Evolutionary conservation across 2,329 filamentous ascomycete genomes (phyloP).

Genomic region (Diaporthe sp.): DNA sequence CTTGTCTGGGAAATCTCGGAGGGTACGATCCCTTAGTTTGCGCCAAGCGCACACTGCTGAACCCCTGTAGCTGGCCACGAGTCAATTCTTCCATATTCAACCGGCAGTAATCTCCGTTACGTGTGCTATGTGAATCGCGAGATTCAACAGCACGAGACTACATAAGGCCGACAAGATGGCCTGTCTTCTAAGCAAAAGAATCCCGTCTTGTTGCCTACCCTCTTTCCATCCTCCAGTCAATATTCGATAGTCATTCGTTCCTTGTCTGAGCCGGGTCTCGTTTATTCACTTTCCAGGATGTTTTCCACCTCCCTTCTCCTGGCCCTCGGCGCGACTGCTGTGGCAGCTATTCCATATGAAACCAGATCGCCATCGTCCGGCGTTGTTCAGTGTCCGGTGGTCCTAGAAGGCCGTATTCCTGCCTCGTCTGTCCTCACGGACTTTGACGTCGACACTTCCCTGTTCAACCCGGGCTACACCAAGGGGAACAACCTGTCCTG

Average conservation of each 20-base stretch:
- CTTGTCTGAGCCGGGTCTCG: constrained; percentile 19
- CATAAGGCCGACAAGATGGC: constrained; percentile 4
- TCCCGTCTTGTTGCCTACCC: background rate
- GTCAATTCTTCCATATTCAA: constrained; percentile 40
- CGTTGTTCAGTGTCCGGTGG: constrained; percentile 50
- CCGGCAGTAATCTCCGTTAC: constrained; percentile 32
- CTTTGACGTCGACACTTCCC: constrained; percentile 51
- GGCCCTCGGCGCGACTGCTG: constrained; percentile 28
- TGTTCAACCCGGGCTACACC: constrained; percentile 54
- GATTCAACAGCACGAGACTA: constrained; percentile 12
- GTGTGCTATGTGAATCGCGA: constrained; percentile 24
- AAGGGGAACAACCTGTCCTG: constrained; percentile 53
- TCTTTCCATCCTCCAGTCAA: background rate
- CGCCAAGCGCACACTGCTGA: constrained; percentile 15
- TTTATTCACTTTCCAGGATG: background rate
- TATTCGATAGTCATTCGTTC: constrained; percentile 10
- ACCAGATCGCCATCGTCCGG: constrained; percentile 18
- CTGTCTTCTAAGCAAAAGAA: background rate
- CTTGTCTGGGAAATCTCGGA: constrained; percentile 19
- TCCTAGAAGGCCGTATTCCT: constrained; percentile 55
- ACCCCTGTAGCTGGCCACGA: constrained; percentile 16
- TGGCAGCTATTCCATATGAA: background rate
- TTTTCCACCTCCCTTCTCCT: constrained; percentile 9
- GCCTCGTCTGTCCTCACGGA: constrained; percentile 45
- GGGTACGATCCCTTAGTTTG: constrained; percentile 20